Percentiles rank a stretch among this genome's conserved stretches.
Conservation (phyloP, 495 filamentous ascomycete genomes). For the Annulohypoxylon bovei region DNA sequence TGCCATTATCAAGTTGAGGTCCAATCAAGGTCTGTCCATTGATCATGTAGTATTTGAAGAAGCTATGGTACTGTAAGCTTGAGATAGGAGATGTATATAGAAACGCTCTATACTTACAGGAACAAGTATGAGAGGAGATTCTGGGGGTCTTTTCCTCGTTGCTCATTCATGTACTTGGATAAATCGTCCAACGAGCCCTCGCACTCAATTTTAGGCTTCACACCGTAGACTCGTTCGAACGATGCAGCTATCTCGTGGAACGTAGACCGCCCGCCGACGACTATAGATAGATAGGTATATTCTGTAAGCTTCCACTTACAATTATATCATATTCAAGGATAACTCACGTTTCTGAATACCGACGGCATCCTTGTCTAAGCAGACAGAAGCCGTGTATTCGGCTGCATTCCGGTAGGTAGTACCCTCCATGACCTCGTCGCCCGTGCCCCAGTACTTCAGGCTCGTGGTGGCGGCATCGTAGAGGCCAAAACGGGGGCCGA, state of each 20-base stretch:
- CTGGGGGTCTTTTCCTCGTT: conserved; percentile 31
- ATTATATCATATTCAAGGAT: neutral
- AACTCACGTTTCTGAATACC: conserved; percentile 47
- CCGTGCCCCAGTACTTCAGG: conserved; percentile 49
- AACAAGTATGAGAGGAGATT: conserved; percentile 41
- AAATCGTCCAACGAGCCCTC: conserved; percentile 49
- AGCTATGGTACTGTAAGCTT: conserved; percentile 17
- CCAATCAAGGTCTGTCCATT: conserved; percentile 37
- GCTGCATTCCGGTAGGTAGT: conserved; percentile 51
- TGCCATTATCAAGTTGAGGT: conserved; percentile 43
- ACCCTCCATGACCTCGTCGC: conserved; percentile 49
- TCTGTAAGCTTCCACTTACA: neutral
- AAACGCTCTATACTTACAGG: conserved; percentile 28
- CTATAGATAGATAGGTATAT: conserved; percentile 21
- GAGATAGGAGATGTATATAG: neutral
- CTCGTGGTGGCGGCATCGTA: conserved; percentile 34
- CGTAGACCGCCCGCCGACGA: conserved; percentile 46
- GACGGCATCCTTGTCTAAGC: conserved; percentile 41
- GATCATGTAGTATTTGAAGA: conserved; percentile 42
- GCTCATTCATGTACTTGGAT: conserved; percentile 47
- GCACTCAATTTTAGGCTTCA: conserved; percentile 46
- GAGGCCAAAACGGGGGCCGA: conserved; percentile 32
- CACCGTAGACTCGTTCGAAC: conserved; percentile 45
- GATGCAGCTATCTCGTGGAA: conserved; percentile 43
- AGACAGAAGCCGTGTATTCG: conserved; percentile 50